phyloP scores from a whole-genome alignment of 768 basidiomycete genomes.

The Psilocybe cyanescens region DNA sequence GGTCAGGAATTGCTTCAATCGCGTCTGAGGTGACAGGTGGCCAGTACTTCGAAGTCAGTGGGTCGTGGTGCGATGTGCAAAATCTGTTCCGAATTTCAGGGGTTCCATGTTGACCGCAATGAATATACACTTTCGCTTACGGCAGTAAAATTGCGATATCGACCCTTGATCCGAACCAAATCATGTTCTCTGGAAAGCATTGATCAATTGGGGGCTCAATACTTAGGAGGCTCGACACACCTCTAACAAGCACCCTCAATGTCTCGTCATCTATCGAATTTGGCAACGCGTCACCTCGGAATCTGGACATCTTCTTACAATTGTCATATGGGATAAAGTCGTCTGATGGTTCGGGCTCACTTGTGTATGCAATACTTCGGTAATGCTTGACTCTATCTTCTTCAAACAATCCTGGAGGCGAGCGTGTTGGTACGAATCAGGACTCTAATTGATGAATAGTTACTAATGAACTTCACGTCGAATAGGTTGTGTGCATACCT shows the following conservation, averaged over 20 bases:
- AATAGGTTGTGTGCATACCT: slow-evolving; percentile 3
- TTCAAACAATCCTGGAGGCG: slow-evolving; percentile 9
- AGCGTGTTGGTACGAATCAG: slow-evolving; percentile 9
- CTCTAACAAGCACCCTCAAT: slow-evolving; percentile 24
- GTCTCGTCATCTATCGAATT: slow-evolving; percentile 19
- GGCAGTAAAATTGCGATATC: slow-evolving; percentile 30
- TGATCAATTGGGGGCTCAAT: neutral
- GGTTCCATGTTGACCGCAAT: neutral
- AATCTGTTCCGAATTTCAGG: slow-evolving; percentile 18
- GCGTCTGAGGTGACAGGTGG: slow-evolving; percentile 26
- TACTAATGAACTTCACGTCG: neutral
- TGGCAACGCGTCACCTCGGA: slow-evolving; percentile 20
- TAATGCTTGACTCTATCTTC: slow-evolving; percentile 15
- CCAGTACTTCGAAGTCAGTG: slow-evolving; percentile 26
- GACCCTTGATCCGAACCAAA: slow-evolving; percentile 29
- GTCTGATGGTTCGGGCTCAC: slow-evolving; percentile 1
- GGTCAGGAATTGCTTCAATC: slow-evolving; percentile 24
- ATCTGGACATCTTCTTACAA: slow-evolving; percentile 17
- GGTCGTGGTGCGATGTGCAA: slow-evolving; percentile 31
- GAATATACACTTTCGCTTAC: slow-evolving; percentile 16
- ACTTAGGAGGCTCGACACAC: slow-evolving; percentile 10
- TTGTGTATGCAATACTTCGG: slow-evolving; percentile 21
- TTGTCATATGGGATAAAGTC: neutral
- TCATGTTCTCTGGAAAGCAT: slow-evolving; percentile 23
- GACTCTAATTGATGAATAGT: slow-evolving; percentile 3